These are phyloP conservation scores for Alternaria hordeiaustralica DNA, from an alignment of 2,329 filamentous ascomycete genomes.

Conservation along the genomic window DNA sequence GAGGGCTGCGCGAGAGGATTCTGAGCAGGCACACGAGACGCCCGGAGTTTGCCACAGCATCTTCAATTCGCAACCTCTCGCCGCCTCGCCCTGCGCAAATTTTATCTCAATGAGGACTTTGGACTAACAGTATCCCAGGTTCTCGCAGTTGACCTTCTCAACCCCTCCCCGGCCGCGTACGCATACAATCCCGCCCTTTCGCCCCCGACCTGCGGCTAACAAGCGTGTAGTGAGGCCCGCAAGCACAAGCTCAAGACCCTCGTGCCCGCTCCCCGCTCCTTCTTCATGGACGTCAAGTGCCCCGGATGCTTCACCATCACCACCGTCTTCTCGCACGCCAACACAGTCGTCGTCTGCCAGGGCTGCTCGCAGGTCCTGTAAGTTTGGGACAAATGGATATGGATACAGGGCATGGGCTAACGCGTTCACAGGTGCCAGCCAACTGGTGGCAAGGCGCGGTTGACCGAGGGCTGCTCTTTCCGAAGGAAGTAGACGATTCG, in stretches of 20 bases:
- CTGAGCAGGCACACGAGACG: constrained; percentile 43
- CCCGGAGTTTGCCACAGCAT: constrained; percentile 38
- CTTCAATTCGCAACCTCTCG: constrained; percentile 29
- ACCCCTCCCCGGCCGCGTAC: constrained; percentile 88
- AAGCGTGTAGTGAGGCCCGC: constrained; percentile 74
- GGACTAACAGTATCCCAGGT: constrained; percentile 65
- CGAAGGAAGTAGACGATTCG: constrained; percentile 89
- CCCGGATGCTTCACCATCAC: constrained; percentile 99
- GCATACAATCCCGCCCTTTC: constrained; percentile 21
- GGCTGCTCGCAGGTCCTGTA: constrained; percentile 96
- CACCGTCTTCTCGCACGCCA: constrained; percentile 99
- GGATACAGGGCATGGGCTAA: constrained; percentile 29
- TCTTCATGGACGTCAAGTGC: constrained; percentile 99
- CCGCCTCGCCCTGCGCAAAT: constrained; percentile 14
- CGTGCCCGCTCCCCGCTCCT: constrained; percentile 94
- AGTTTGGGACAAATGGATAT: constrained; percentile 22
- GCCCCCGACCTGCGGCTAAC: constrained; percentile 34
- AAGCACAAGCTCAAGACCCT: constrained; percentile 99
- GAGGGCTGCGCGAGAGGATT: constrained; percentile 10
- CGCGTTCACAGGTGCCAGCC: constrained; percentile 75
- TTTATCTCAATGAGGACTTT: constrained; percentile 16
- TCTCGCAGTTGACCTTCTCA: constrained; percentile 99
- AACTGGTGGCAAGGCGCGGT: constrained; percentile 97
- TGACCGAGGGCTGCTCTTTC: constrained; percentile 99
- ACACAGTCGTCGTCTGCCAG: constrained; percentile 99